Conservation (phyloP, 805 yeast species). For the Metschnikowia reukaufii region DNA sequence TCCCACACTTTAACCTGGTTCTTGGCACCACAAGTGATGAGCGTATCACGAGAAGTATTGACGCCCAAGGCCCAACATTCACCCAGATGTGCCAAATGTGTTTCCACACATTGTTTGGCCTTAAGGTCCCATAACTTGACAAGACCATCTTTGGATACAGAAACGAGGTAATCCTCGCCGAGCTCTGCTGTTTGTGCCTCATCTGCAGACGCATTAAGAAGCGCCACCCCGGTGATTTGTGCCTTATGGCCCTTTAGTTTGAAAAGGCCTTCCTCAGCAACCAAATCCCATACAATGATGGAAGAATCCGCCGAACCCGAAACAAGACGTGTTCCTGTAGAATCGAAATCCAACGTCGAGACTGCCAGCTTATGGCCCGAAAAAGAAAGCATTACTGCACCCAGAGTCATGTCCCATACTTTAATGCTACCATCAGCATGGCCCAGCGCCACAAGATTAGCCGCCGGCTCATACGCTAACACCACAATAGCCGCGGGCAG, state of each 20-base stretch:
- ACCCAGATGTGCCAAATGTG: slow-evolving; percentile 89
- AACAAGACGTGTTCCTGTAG: slow-evolving; percentile 76
- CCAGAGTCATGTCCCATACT: slow-evolving; percentile 86
- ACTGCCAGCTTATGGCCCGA: slow-evolving; percentile 89
- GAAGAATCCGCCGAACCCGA: slow-evolving; percentile 87
- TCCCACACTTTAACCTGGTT: slow-evolving; percentile 84
- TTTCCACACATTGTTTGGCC: slow-evolving; percentile 86
- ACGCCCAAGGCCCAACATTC: slow-evolving; percentile 88
- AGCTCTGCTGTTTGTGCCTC: slow-evolving; percentile 40
- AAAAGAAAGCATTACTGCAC: slow-evolving; percentile 73
- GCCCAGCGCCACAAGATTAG: slow-evolving; percentile 83
- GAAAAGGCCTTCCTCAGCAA: slow-evolving; percentile 85
- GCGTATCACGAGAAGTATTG: slow-evolving; percentile 39
- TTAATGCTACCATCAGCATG: slow-evolving; percentile 86
- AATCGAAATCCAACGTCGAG: slow-evolving; percentile 68
- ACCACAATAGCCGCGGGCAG: slow-evolving; percentile 67
- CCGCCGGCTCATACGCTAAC: slow-evolving; percentile 57
- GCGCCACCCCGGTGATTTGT: slow-evolving; percentile 74
- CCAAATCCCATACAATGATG: slow-evolving; percentile 91
- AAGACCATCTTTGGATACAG: slow-evolving; percentile 86
- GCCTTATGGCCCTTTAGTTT: slow-evolving; percentile 88
- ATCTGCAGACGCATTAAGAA: slow-evolving; percentile 36
- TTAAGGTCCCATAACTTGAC: slow-evolving; percentile 92
- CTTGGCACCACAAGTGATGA: slow-evolving; percentile 75
- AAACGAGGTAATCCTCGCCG: slow-evolving; percentile 69